Conservation (phyloP, 331 rosid genomes). For the Rosa hybrid region DNA sequence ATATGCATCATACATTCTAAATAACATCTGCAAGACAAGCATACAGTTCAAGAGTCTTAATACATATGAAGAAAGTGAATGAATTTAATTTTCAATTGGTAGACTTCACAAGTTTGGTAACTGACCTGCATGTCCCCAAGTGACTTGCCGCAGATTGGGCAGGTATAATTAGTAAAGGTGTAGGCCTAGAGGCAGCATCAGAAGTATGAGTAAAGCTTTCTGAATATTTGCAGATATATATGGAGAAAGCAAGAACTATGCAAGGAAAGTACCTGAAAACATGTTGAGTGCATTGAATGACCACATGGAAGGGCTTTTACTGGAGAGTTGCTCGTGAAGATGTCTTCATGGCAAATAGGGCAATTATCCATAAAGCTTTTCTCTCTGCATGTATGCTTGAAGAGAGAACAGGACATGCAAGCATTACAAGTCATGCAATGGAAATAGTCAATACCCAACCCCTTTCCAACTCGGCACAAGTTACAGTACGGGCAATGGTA, state of each 20-base stretch:
- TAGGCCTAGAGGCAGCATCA: constrained; percentile 65
- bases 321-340: constrained; percentile 77
- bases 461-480: constrained; percentile 93
- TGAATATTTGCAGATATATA: constrained; percentile 18
- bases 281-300: constrained; percentile 88
- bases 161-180: constrained; percentile 69
- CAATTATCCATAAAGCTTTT: constrained; percentile 85
- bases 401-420: constrained; percentile 75
- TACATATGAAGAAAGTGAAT: constrained; percentile 8
- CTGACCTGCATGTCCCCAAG: constrained; percentile 97
- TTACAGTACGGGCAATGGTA: constrained; percentile 97
- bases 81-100: background rate
- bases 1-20: constrained; percentile 72
- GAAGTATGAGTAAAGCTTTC: constrained; percentile 26
- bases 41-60: constrained; percentile 5
- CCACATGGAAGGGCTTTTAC: constrained; percentile 89
- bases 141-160: constrained; percentile 93
- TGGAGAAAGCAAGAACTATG: constrained; percentile 14
- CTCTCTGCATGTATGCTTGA: constrained; percentile 77
- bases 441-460: constrained; percentile 87
- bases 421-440: constrained; percentile 99
- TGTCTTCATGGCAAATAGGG: constrained; percentile 91
- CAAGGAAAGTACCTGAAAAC: constrained; percentile 69
- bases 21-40: constrained; percentile 62
- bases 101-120: constrained; percentile 18